Conservation (phyloP, 768 basidiomycete genomes). For the Leucosporidium yakuticum region DNA sequence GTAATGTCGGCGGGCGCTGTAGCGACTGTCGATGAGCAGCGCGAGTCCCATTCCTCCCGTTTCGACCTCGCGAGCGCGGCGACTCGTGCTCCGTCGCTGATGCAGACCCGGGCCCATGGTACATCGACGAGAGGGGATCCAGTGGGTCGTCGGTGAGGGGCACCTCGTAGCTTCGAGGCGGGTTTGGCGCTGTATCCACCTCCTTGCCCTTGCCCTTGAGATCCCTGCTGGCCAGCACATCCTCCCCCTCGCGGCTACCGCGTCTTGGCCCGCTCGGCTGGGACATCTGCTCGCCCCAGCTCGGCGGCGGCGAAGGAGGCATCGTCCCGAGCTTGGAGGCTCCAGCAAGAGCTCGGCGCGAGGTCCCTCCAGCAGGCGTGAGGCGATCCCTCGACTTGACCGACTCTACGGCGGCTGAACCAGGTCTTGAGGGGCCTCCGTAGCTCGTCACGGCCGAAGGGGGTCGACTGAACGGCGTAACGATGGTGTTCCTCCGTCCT, state of each 20-base stretch:
- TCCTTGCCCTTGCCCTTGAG: conserved; percentile 2
- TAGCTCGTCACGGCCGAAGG: neutral
- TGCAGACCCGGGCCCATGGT: neutral
- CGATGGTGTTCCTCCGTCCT: neutral
- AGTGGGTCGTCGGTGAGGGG: conserved; percentile 1
- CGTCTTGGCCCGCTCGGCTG: neutral
- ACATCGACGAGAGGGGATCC: conserved; percentile 6
- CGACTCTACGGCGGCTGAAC: neutral
- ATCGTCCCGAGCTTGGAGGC: too few species aligned
- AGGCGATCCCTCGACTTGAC: neutral
- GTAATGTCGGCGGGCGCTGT: neutral
- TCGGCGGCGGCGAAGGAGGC: neutral
- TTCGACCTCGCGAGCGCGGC: neutral
- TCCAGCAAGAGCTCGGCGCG: neutral
- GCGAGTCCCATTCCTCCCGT: neutral
- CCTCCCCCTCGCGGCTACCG: neutral
- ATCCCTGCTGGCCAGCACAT: neutral
- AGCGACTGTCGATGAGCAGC: neutral
- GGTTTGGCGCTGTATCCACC: neutral
- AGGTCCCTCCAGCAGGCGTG: neutral
- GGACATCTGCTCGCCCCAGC: neutral
- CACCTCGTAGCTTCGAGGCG: too few species aligned
- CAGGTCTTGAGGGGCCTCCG: neutral
- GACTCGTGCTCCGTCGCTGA: neutral
- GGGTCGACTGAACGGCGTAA: neutral